phyloP scores from a whole-genome alignment of 257 asterid species.

The Nicotiana sylvestris region DNA sequence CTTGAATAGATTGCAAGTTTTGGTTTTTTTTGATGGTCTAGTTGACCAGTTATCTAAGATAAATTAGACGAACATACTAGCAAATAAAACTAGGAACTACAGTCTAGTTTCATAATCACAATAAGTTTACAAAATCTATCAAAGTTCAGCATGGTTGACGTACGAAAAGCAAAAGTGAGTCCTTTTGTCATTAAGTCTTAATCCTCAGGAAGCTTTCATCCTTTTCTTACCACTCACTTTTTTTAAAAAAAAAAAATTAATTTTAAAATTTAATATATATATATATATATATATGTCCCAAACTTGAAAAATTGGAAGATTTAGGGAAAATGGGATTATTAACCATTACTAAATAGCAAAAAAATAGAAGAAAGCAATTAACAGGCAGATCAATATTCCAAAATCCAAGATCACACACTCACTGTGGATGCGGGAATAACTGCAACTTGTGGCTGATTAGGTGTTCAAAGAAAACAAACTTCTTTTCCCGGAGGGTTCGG shows the following conservation, averaged over 20 bases:
- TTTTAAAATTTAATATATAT: too few relatives aligned
- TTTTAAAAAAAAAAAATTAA: too few relatives aligned
- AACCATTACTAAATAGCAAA: background rate
- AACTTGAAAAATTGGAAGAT: background rate
- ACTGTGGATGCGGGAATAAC: background rate
- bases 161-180: background rate
- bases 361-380: background rate
- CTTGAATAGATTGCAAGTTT: too few relatives aligned
- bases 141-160: background rate
- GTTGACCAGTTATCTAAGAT: too few relatives aligned
- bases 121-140: background rate
- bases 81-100: background rate
- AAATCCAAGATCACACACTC: background rate
- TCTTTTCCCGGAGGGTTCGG: background rate
- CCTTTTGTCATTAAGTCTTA: background rate
- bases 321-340: background rate
- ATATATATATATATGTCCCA: too few relatives aligned
- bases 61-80: too few relatives aligned
- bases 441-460: background rate
- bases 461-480: background rate
- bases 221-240: background rate
- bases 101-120: background rate
- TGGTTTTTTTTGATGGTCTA: too few relatives aligned
- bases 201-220: background rate
- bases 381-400: background rate